Evolutionary conservation across 2,329 filamentous ascomycete species (phyloP).

Genomic region (Bipolaris cookei): DNA sequence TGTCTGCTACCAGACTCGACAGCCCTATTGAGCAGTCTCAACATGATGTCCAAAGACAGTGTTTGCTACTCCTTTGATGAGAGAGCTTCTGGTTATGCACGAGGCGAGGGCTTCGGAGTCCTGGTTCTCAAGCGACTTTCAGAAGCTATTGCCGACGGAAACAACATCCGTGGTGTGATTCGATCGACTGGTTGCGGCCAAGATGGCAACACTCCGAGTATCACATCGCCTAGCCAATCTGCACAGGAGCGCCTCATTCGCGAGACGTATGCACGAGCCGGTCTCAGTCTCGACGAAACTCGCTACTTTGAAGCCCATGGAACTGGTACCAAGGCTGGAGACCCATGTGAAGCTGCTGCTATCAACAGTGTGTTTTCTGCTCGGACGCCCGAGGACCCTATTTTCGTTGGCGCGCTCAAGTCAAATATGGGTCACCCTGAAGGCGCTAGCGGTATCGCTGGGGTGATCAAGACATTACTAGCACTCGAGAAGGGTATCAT

Average conservation of each 20-base stretch:
- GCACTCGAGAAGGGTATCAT: slow-evolving; percentile 46
- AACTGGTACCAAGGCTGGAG: slow-evolving; percentile 61
- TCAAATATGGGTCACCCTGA: slow-evolving; percentile 50
- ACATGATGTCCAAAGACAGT: slow-evolving; percentile 41
- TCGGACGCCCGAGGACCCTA: slow-evolving; percentile 17
- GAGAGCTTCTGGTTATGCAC: slow-evolving; percentile 66
- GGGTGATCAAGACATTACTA: slow-evolving; percentile 48
- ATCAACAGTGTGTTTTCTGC: slow-evolving; percentile 23
- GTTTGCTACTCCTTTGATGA: slow-evolving; percentile 52
- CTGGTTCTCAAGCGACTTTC: slow-evolving; percentile 35
- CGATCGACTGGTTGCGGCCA: slow-evolving; percentile 33
- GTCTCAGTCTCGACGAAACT: slow-evolving; percentile 40
- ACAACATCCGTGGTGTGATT: slow-evolving; percentile 40
- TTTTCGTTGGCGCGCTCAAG: slow-evolving; percentile 31
- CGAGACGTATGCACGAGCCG: slow-evolving; percentile 46
- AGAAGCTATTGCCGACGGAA: slow-evolving; percentile 25
- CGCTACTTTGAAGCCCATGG: slow-evolving; percentile 33
- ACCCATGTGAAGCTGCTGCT: slow-evolving; percentile 32
- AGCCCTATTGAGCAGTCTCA: slow-evolving; percentile 14
- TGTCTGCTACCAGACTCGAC: slow-evolving; percentile 20
- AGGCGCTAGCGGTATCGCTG: slow-evolving; percentile 46
- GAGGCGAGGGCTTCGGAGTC: slow-evolving; percentile 63
- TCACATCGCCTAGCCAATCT: slow-evolving; percentile 51
- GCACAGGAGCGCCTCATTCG: slow-evolving; percentile 43
- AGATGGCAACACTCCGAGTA: slow-evolving; percentile 27